Percentiles rank a stretch among this genome's conserved stretches.
These are phyloP conservation scores for Verticillium klebahnii DNA, from an alignment of 2,329 filamentous ascomycete genomes.

Conservation along the genomic window DNA sequence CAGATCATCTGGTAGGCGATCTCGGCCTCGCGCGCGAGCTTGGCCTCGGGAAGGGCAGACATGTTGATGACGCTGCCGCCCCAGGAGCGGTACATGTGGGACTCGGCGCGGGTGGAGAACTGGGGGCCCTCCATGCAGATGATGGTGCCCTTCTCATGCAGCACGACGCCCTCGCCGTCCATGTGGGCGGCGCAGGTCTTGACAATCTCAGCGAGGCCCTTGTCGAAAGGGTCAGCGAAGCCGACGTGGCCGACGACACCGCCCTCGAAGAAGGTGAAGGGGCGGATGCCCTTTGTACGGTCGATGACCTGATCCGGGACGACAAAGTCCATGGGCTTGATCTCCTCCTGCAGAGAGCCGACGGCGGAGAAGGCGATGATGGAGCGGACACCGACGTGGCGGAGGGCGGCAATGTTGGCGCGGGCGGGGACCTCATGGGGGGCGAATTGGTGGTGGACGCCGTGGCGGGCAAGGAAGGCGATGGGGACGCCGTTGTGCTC, in stretches of 20 bases:
- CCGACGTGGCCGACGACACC: slow-evolving; percentile 92
- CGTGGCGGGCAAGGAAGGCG: slow-evolving; percentile 93
- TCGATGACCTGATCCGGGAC: slow-evolving; percentile 96
- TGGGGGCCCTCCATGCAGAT: slow-evolving; percentile 99
- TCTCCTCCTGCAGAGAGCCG: slow-evolving; percentile 84
- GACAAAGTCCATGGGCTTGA: slow-evolving; percentile 94
- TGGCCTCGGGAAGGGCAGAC: slow-evolving; percentile 91
- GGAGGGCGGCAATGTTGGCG: slow-evolving; percentile 97
- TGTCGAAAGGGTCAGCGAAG: slow-evolving; percentile 94
- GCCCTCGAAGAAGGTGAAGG: slow-evolving; percentile 92
- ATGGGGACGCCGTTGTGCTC: slow-evolving; percentile 78
- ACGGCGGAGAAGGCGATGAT: slow-evolving; percentile 95
- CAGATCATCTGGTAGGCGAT: slow-evolving; percentile 97
- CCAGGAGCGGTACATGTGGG: slow-evolving; percentile 90
- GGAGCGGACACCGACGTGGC: slow-evolving; percentile 81
- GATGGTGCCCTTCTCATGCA: slow-evolving; percentile 81
- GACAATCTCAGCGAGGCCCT: slow-evolving; percentile 69
- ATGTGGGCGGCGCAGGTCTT: slow-evolving; percentile 69
- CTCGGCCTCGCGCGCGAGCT: slow-evolving; percentile 93
- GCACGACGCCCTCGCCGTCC: slow-evolving; percentile 75
- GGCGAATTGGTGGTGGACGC: slow-evolving; percentile 79
- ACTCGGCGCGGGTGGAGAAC: slow-evolving; percentile 94
- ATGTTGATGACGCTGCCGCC: slow-evolving; percentile 97
- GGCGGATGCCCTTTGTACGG: slow-evolving; percentile 89
- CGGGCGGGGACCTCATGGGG: slow-evolving; percentile 93